Percentiles rank a stretch among this genome's conserved stretches.
These are phyloP conservation scores for Martensiomyces pterosporus DNA, from an alignment of 192 early-diverging fungal species.

Conservation along the genomic window DNA sequence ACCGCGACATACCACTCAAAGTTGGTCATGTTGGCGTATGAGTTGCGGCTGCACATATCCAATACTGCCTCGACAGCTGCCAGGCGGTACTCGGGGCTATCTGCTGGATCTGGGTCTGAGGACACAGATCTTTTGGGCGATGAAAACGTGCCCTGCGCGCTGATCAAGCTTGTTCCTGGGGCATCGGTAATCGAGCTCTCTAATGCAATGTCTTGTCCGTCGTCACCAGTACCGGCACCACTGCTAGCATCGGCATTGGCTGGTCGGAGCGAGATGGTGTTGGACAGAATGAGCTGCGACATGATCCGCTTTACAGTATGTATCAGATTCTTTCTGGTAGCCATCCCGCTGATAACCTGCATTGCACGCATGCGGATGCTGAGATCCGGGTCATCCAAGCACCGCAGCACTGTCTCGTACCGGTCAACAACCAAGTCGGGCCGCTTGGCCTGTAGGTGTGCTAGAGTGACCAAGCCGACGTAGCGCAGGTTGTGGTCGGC, in stretches of 20 bases:
- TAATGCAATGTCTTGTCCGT: not conserved
- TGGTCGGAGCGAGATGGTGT: conserved; percentile 35
- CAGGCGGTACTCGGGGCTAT: conserved; percentile 64
- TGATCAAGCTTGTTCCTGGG: conserved; percentile 26
- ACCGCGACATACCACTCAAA: conserved; percentile 96
- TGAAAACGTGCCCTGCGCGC: conserved; percentile 26
- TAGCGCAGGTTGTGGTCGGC: conserved; percentile 87
- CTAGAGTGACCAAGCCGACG: conserved; percentile 82
- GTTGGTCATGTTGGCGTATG: conserved; percentile 78
- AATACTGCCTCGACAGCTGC: conserved; percentile 82
- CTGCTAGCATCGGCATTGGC: not conserved
- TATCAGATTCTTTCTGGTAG: conserved; percentile 72
- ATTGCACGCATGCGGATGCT: conserved; percentile 87
- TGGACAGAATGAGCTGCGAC: conserved; percentile 64
- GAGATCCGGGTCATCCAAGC: conserved; percentile 88
- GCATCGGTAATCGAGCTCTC: conserved; percentile 8
- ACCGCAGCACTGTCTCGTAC: conserved; percentile 77
- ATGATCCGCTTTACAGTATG: conserved; percentile 82
- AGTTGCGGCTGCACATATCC: conserved; percentile 75
- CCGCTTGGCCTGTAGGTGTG: conserved; percentile 76
- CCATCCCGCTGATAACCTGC: conserved; percentile 80
- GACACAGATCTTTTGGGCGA: conserved; percentile 1
- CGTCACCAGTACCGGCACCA: conserved; percentile 16
- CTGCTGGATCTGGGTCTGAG: conserved; percentile 20
- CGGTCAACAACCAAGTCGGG: conserved; percentile 80